phyloP scores from a whole-genome alignment of 139 green algal genomes.

The Penium margaritaceum region DNA sequence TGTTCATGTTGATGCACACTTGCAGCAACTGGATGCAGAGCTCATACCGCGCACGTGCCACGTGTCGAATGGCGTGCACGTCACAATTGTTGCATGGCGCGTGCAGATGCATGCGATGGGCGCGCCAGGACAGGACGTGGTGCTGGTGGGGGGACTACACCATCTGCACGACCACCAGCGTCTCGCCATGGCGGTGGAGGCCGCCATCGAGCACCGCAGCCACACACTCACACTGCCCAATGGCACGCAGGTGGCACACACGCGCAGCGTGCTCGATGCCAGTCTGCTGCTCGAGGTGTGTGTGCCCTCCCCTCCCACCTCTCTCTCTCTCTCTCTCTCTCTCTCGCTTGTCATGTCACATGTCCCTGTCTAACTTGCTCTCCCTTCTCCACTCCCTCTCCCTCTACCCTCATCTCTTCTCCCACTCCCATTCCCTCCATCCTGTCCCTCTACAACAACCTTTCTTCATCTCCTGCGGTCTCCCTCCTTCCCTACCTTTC shows the following conservation, averaged over 20 bases:
- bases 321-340: background rate
- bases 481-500: background rate
- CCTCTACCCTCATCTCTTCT: background rate
- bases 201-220: background rate
- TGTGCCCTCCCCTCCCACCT: background rate
- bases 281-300: conserved; percentile 29
- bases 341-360: too few relatives aligned
- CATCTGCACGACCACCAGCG: conserved; percentile 41
- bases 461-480: too few relatives aligned
- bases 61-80: conserved; percentile 24
- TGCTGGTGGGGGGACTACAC: conserved; percentile 35
- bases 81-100: background rate
- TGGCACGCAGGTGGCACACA: background rate
- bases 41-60: conserved; percentile 30
- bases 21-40: conserved; percentile 27
- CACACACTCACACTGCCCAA: background rate
- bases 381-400: background rate
- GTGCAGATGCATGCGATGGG: conserved; percentile 25
- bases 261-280: conserved; percentile 27
- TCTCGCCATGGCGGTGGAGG: conserved; percentile 37
- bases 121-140: conserved; percentile 36
- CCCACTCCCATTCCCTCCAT: background rate
- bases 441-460: background rate
- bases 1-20: too few relatives aligned
- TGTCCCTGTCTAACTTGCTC: too few relatives aligned